A percentile compares a stretch with the other conserved stretches of the same genome.
Conservation (phyloP, 495 filamentous ascomycete species). For the Letharia lupina region DNA sequence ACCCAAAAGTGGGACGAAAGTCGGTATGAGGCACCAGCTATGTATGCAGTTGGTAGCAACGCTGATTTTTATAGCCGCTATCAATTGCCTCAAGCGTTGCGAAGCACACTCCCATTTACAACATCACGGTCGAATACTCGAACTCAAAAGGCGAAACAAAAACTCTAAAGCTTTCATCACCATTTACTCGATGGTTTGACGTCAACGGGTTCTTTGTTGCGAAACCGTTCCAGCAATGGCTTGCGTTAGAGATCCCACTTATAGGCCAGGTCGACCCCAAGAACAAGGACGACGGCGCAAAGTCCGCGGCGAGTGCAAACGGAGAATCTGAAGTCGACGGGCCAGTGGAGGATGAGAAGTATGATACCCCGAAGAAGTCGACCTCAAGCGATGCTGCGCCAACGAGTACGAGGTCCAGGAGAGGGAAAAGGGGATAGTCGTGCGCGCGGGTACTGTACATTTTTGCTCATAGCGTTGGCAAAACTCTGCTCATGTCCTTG, state of each 20-base stretch:
- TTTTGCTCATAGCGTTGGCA: neutral
- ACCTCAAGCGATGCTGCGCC: neutral
- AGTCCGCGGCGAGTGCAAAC: conserved; percentile 8
- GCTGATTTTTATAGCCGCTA: conserved; percentile 40
- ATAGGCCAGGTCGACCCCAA: conserved; percentile 62
- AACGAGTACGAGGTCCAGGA: conserved; percentile 16
- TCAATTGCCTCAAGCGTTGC: conserved; percentile 56
- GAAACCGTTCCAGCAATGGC: conserved; percentile 73
- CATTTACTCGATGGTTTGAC: conserved; percentile 86
- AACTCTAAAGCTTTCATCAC: conserved; percentile 48
- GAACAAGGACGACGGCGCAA: conserved; percentile 30
- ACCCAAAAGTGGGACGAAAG: conserved; percentile 41
- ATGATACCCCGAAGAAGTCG: conserved; percentile 14
- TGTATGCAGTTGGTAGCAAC: neutral
- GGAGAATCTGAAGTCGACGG: conserved; percentile 4
- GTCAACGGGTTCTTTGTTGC: conserved; percentile 71
- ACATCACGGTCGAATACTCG: conserved; percentile 53
- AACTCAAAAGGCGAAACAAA: conserved; percentile 13
- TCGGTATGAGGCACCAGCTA: neutral
- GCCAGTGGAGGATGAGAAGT: conserved; percentile 13
- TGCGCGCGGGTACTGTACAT: neutral
- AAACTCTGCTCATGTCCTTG: neutral
- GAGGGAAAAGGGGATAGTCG: conserved; percentile 9
- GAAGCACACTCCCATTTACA: conserved; percentile 73
- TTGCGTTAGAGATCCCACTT: conserved; percentile 59